phyloP scores from a whole-genome alignment of 768 basidiomycete species.

The Austroboletus eburneus region DNA sequence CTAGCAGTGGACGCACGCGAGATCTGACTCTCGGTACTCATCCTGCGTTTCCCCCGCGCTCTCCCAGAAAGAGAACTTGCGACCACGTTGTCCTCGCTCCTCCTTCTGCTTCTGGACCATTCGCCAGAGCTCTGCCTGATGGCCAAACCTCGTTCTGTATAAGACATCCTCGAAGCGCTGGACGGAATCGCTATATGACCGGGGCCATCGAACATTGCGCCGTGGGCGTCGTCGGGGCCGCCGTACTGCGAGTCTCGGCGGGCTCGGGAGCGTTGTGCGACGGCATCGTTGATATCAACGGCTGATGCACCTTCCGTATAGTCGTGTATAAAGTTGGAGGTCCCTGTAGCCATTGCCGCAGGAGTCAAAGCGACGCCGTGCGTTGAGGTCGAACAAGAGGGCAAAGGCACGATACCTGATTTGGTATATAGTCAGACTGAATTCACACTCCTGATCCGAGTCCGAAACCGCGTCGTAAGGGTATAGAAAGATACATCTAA shows the following conservation, averaged over 20 bases:
- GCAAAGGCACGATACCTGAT: constrained; percentile 1
- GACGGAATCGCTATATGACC: constrained; percentile 63
- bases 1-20: constrained; percentile 41
- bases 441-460: too few species aligned
- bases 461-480: not conserved
- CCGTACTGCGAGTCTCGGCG: constrained; percentile 68
- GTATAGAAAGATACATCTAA: too few species aligned
- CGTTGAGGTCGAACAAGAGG: not conserved
- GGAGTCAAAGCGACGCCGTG: not conserved
- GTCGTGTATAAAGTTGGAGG: constrained; percentile 39
- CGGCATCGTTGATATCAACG: constrained; percentile 62
- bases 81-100: constrained; percentile 41
- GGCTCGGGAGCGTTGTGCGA: constrained; percentile 47
- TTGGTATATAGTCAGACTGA: constrained; percentile 5
- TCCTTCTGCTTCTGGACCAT: constrained; percentile 46
- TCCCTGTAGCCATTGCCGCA: constrained; percentile 14
- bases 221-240: constrained; percentile 47
- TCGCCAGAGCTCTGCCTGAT: constrained; percentile 54
- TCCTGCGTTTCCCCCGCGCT: constrained; percentile 36
- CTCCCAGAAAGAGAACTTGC: constrained; percentile 28
- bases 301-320: constrained; percentile 86
- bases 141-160: constrained; percentile 39
- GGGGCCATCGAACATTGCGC: constrained; percentile 75
- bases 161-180: constrained; percentile 77
- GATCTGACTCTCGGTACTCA: constrained; percentile 38